Evolutionary conservation across 257 asterid genomes (phyloP).

Genomic region (Paraleonurus japonicus): DNA sequence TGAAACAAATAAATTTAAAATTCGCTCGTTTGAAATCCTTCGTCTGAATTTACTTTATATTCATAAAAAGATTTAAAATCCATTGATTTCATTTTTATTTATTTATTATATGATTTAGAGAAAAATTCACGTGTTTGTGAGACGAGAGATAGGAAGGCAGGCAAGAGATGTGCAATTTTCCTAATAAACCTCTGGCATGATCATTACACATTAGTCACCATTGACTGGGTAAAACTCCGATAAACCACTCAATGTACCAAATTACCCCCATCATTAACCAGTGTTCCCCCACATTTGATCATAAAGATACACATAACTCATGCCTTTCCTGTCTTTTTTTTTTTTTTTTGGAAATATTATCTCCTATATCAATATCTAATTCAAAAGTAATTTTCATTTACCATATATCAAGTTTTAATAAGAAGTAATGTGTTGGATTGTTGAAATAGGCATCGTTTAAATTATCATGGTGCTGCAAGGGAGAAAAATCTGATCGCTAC

Average conservation of each 20-base stretch:
- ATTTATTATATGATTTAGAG: neutral
- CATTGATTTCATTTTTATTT: neutral
- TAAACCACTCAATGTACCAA: neutral
- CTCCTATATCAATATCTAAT: neutral
- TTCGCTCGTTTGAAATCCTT: neutral
- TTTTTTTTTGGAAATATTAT: neutral
- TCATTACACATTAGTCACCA: neutral
- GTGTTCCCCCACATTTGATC: neutral
- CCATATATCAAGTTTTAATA: neutral
- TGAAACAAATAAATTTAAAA: neutral
- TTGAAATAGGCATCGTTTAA: slow-evolving; percentile 82
- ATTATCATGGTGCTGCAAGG: slow-evolving; percentile 93
- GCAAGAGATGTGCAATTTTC: neutral
- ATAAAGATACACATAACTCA: neutral
- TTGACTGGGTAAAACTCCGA: neutral
- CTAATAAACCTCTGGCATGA: neutral
- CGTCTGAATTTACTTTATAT: neutral
- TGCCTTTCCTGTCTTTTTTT: neutral
- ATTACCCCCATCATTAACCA: neutral
- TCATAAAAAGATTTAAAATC: neutral
- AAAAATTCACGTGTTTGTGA: neutral
- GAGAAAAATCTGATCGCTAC: slow-evolving; percentile 84
- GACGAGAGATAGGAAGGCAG: neutral
- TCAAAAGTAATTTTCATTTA: slow-evolving; percentile 2
- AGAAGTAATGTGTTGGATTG: slow-evolving; percentile 22